Evolutionary conservation across 345 rosid species (phyloP), one percentile per base, ranked within the genome.

Genomic region (Combretum micranthum): DNA sequence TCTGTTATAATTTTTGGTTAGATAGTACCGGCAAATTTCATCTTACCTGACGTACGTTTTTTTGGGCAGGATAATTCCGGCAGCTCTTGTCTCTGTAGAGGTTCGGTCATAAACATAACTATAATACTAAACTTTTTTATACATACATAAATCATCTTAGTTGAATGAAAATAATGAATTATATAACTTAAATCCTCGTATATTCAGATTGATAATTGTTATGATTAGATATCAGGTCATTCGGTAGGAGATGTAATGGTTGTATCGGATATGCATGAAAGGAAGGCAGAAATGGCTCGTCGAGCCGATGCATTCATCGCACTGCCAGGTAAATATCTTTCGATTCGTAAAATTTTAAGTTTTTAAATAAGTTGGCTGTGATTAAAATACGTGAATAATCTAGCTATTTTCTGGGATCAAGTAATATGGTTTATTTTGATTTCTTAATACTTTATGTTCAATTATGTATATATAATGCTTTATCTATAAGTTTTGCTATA

Each of bases 231-330:
- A 63, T 79, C 94, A 48, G 94, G 94, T 58, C 84, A 72, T 61
- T 75, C 94, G 17, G 87, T 86, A 15, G 94, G 94, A 56, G 90
- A 83, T 75, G 94, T 83, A 61, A 83, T 81, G 82, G 80, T 85
- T 25, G 94, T 86, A 20, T 79, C 94, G 55, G 87, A 71, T 67
- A 86, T 86, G 94, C 90, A 86, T 69, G 84, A 86, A 66, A 86
- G 94, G 63, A 86, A 86, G 64, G 94, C 90, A 50, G 94, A 83
- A 62, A 86, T 86, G 94, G 94, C 89, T 64, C 77, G 69, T 69
- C 83, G 70, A 50, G 77, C 94, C 58, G 85, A 86, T 70, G 89
- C 89, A 61, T 86, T 86, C 72, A 86, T 86, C 60, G 90, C 94
- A 65, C 67, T 86, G 53, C 94, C 94, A 43, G 94, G 94, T 86